Evolutionary conservation across 306 rosid genomes (phyloP).

Genomic region (Lotus japonicus): DNA sequence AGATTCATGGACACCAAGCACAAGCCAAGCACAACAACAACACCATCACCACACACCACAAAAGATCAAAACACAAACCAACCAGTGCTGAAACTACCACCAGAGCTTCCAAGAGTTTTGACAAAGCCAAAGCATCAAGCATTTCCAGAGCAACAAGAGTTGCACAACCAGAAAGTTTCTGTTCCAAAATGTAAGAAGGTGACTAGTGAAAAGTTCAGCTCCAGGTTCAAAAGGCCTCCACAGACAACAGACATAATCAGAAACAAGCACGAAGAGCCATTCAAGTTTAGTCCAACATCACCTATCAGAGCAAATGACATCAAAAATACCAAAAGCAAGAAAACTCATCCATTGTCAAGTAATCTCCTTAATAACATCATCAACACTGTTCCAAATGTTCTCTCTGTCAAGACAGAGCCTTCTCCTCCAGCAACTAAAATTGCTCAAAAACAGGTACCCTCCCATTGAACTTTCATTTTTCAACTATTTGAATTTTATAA

Average conservation of each 20-base stretch:
- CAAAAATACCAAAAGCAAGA: constrained; percentile 41
- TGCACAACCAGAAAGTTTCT: neutral
- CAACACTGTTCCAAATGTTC: constrained; percentile 35
- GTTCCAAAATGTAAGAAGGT: constrained; percentile 20
- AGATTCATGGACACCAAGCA: constrained; percentile 41
- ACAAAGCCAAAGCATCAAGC: constrained; percentile 28
- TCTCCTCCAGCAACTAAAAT: constrained; percentile 31
- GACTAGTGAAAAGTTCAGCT: constrained; percentile 36
- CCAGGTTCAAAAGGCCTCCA: constrained; percentile 41
- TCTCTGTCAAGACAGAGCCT: constrained; percentile 24
- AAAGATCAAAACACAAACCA: constrained; percentile 32
- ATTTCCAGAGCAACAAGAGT: constrained; percentile 12
- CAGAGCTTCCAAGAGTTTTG: constrained; percentile 26
- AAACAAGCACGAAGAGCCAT: constrained; percentile 59
- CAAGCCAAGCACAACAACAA: constrained; percentile 24
- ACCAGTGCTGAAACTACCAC: neutral
- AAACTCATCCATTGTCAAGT: constrained; percentile 41
- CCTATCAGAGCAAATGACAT: constrained; percentile 34
- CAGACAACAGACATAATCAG: constrained; percentile 38
- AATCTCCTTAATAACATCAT: constrained; percentile 43
- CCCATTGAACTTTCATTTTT: neutral
- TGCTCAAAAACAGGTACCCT: constrained; percentile 35
- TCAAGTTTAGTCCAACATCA: constrained; percentile 41
- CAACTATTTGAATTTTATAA: no score
- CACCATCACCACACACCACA: neutral